These are phyloP conservation scores for Tetrahymena malaccensis DNA, from an alignment of 73 alveolate genomes.

Conservation along the genomic window DNA sequence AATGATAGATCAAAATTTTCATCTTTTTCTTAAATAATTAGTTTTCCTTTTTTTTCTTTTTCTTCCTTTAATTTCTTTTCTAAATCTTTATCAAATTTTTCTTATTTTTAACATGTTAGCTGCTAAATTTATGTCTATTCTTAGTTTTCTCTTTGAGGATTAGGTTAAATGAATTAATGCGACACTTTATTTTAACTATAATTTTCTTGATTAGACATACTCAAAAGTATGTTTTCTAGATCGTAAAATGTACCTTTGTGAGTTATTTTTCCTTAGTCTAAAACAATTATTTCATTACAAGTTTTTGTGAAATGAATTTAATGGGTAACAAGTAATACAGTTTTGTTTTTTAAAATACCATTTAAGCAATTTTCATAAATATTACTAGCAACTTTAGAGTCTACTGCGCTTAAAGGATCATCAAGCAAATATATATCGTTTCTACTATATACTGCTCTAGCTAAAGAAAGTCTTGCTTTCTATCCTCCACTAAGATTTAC, in stretches of 20 bases:
- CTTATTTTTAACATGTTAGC: background rate
- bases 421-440: constrained; percentile 75
- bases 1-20: background rate
- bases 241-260: constrained; percentile 2
- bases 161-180: background rate
- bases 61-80: background rate
- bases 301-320: constrained; percentile 2
- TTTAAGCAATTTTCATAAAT: constrained; percentile 9
- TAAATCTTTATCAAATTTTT: background rate
- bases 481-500: constrained; percentile 80
- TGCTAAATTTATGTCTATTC: background rate
- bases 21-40: background rate
- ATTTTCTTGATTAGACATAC: background rate
- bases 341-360: background rate
- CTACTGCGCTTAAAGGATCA: constrained; percentile 84
- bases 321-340: constrained; percentile 29
- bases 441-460: constrained; percentile 86
- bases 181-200: background rate
- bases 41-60: background rate
- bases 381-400: constrained; percentile 57
- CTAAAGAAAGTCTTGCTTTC: constrained; percentile 90
- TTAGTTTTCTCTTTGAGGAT: background rate
- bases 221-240: background rate
- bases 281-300: background rate
- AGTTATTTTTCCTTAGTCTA: constrained; percentile 5